phyloP scores from a whole-genome alignment of 495 filamentous ascomycete genomes.

The Gamarada debralockiae region DNA sequence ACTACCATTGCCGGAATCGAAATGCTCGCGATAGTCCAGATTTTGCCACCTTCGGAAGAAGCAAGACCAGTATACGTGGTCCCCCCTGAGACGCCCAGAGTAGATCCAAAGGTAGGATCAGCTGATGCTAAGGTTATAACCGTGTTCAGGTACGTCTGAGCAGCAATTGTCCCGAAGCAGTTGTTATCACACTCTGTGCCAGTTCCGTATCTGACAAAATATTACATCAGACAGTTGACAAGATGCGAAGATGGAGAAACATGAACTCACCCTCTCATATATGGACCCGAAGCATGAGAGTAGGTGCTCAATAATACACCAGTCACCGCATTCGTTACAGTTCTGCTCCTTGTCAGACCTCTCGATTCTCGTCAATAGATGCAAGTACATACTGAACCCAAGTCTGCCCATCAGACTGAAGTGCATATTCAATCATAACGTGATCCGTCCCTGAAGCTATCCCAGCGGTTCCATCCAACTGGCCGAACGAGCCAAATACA shows the following conservation, averaged over 20 bases:
- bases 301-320: conserved; percentile 30
- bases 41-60: conserved; percentile 31
- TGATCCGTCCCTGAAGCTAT: conserved; percentile 17
- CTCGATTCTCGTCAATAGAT: neutral
- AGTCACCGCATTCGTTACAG: conserved; percentile 32
- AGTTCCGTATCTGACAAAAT: conserved; percentile 30
- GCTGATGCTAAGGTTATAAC: conserved; percentile 31
- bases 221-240: no score
- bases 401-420: neutral
- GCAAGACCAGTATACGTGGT: conserved; percentile 29
- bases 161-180: conserved; percentile 33
- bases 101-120: conserved; percentile 33
- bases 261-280: conserved; percentile 31
- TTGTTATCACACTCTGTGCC: conserved; percentile 33
- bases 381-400: neutral
- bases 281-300: conserved; percentile 28
- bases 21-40: conserved; percentile 33
- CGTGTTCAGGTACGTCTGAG: conserved; percentile 35
- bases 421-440: neutral
- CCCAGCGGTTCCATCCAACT: conserved; percentile 29
- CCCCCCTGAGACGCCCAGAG: conserved; percentile 28
- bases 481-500: conserved; percentile 37
- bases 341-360: conserved; percentile 18
- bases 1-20: conserved; percentile 35
- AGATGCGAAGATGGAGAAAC: neutral